Conservation (phyloP, 257 asterid genomes). For the Fraxinus excelsior region DNA sequence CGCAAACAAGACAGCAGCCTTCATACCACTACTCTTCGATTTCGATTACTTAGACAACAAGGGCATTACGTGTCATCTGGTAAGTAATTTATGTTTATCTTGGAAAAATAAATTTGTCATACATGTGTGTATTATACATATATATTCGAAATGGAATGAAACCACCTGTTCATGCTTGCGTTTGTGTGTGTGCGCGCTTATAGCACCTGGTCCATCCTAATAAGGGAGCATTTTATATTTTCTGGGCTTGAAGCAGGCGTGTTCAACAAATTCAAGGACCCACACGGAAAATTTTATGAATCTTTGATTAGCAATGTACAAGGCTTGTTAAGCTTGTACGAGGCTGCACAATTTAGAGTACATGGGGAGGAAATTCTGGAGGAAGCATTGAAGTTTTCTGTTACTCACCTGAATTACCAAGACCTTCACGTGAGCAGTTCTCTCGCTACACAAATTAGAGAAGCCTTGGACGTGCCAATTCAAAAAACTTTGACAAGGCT, state of each 20-base stretch:
- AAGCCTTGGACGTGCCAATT: conserved; percentile 35
- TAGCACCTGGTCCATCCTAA: too few species aligned
- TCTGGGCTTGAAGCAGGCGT: conserved; percentile 19
- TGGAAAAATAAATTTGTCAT: too few species aligned
- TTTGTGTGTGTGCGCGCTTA: too few species aligned
- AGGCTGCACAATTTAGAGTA: conserved; percentile 32
- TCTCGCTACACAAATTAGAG: conserved; percentile 1
- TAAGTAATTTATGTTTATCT: neutral
- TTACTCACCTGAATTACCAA: conserved; percentile 20
- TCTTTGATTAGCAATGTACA: neutral
- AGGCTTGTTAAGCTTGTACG: conserved; percentile 36
- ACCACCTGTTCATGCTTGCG: too few species aligned
- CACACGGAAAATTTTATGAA: conserved; percentile 29
- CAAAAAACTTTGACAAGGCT: conserved; percentile 30
- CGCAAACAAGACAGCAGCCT: conserved; percentile 12
- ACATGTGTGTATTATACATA: too few species aligned
- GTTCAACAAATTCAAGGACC: conserved; percentile 27
- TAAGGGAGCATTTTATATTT: neutral
- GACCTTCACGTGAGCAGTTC: neutral
- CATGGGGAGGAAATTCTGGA: conserved; percentile 36
- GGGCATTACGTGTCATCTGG: conserved; percentile 33
- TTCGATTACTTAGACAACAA: conserved; percentile 41
- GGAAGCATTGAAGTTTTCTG: conserved; percentile 35
- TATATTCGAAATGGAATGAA: too few species aligned
- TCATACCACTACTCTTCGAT: conserved; percentile 32